These are phyloP conservation scores for Davidsoniella eucalypti DNA, from an alignment of 2,329 filamentous ascomycete species.

Conservation along the genomic window DNA sequence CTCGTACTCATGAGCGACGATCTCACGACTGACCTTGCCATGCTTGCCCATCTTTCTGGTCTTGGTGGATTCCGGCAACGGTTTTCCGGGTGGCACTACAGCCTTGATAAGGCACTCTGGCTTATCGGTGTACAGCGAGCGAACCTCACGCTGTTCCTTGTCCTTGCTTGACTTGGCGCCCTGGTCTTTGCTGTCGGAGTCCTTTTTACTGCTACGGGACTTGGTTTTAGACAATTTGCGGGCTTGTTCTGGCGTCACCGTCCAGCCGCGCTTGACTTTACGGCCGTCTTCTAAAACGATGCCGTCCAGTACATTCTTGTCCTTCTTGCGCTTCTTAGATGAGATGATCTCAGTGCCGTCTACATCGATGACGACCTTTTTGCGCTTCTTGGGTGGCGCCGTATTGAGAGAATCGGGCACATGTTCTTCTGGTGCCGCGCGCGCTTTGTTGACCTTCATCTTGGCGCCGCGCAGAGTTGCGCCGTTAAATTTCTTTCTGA, in stretches of 20 bases:
- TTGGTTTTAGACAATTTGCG: conserved; percentile 31
- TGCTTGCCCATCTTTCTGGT: conserved; percentile 46
- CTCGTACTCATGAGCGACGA: conserved; percentile 75
- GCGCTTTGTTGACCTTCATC: conserved; percentile 68
- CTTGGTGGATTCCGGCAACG: conserved; percentile 25
- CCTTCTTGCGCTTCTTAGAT: conserved; percentile 34
- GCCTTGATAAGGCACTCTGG: conserved; percentile 78
- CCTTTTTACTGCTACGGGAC: conserved; percentile 21
- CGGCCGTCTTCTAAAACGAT: conserved; percentile 56
- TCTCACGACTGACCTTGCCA: conserved; percentile 32
- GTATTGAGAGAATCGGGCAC: conserved; percentile 22
- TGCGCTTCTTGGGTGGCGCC: conserved; percentile 24
- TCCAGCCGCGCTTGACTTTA: conserved; percentile 82
- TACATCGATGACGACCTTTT: conserved; percentile 21
- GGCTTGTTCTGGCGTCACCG: conserved; percentile 41
- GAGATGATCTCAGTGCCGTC: conserved; percentile 17
- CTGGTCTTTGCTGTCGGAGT: conserved; percentile 29
- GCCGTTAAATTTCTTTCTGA: conserved; percentile 83
- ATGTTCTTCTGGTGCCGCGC: conserved; percentile 29
- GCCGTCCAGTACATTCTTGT: conserved; percentile 40
- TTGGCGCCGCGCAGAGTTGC: conserved; percentile 71
- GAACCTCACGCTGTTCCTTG: conserved; percentile 39
- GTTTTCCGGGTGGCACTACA: conserved; percentile 39
- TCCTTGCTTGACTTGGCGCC: conserved; percentile 28
- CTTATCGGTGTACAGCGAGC: conserved; percentile 66